A percentile compares a stretch with the other conserved stretches of the same genome.
Conservation (phyloP, 306 rosid genomes). For the Adenanthera pavonina region DNA sequence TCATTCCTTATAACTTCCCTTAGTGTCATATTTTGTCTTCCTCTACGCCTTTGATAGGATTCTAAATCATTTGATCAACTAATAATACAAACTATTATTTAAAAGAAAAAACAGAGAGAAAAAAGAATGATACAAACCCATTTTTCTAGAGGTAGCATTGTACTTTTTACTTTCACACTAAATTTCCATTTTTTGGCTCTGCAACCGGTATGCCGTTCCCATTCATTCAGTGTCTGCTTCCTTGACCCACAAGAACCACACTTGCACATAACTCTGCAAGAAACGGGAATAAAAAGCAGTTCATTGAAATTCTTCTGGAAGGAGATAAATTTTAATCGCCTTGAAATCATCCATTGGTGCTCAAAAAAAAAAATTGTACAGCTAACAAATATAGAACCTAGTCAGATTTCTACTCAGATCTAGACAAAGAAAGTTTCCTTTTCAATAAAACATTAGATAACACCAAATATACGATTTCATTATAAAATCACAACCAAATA, state of each 20-base stretch:
- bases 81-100: no score
- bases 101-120: no score
- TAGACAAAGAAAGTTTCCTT: background rate
- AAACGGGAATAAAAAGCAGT: slow-evolving; percentile 36
- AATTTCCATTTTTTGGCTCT: slow-evolving; percentile 93
- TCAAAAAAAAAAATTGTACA: slow-evolving; percentile 8
- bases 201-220: slow-evolving; percentile 92
- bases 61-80: no score
- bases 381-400: slow-evolving; percentile 10
- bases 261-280: slow-evolving; percentile 71
- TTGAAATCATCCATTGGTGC: background rate
- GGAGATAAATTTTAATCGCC: background rate
- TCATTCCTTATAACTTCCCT: no score
- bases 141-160: slow-evolving; percentile 79
- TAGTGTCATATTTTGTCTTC: no score
- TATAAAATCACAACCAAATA: background rate
- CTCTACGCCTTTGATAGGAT: no score
- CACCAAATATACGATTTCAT: background rate
- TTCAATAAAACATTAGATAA: slow-evolving; percentile 21
- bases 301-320: slow-evolving; percentile 26
- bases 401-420: background rate
- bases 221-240: slow-evolving; percentile 71
- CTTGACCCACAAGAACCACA: slow-evolving; percentile 75
- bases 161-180: slow-evolving; percentile 84
- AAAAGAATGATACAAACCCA: slow-evolving; percentile 65